Conservation (phyloP, 1,284 basidiomycete species). For the Afroboletus lepidellus region DNA sequence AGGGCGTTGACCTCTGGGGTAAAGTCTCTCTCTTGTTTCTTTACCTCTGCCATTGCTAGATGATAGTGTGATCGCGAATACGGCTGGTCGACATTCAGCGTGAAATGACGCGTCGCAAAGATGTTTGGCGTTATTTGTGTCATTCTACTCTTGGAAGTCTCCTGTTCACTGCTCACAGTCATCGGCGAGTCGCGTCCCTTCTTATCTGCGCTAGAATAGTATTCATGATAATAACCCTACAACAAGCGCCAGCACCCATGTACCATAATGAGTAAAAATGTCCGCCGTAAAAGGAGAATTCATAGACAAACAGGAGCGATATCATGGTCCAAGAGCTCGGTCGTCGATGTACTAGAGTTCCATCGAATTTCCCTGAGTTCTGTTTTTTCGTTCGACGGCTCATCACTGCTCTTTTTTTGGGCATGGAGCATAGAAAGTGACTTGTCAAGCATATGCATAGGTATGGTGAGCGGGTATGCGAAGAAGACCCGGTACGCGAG, state of each 20-base stretch:
- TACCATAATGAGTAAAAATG: conserved; percentile 47
- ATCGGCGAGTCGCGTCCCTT: conserved; percentile 16
- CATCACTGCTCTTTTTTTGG: conserved; percentile 31
- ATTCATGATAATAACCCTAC: conserved; percentile 43
- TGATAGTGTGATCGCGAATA: conserved; percentile 36
- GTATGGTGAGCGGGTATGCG: conserved; percentile 45
- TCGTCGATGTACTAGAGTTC: conserved; percentile 24
- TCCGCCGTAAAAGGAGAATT: conserved; percentile 37
- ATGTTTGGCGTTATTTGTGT: conserved; percentile 41
- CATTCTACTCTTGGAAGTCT: conserved; percentile 23
- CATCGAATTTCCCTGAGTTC: conserved; percentile 27
- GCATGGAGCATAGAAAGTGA: conserved; percentile 35
- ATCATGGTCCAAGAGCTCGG: conserved; percentile 31
- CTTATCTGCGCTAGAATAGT: conserved; percentile 36
- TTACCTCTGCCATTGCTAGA: conserved; percentile 68
- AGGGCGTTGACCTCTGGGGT: conserved; percentile 68
- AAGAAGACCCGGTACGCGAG: conserved; percentile 46
- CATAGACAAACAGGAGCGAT: conserved; percentile 52
- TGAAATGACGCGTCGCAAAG: conserved; percentile 69
- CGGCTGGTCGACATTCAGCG: conserved; percentile 35
- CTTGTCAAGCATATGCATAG: conserved; percentile 39
- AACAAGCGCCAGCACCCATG: conserved; percentile 43
- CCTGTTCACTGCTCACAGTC: conserved; percentile 16
- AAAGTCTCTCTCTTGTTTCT: conserved; percentile 78
- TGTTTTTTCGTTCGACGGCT: conserved; percentile 32